Percentiles rank a stretch among this genome's conserved stretches.
Evolutionary conservation across 139 green algal species (phyloP).

Genomic region (Closterium sp.): DNA sequence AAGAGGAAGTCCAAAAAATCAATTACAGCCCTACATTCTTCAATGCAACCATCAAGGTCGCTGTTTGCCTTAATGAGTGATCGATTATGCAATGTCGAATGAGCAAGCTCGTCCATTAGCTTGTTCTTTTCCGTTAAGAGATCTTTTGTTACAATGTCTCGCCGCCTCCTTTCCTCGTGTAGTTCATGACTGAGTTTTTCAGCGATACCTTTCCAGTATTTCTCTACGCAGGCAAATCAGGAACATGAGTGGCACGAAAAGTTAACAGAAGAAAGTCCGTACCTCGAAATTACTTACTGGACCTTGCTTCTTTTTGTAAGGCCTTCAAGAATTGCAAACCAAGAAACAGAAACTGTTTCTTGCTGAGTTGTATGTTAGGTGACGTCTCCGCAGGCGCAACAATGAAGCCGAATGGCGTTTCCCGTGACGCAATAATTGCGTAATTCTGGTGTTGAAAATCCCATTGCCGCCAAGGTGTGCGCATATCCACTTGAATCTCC

Average conservation of each 20-base stretch:
- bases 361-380: neutral
- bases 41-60: neutral
- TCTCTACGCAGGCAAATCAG: neutral
- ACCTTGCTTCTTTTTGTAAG: neutral
- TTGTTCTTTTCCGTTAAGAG: neutral
- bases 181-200: neutral
- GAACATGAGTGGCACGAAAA: neutral
- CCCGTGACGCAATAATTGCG: neutral
- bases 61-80: neutral
- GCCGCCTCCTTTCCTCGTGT: neutral
- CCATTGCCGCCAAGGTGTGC: neutral
- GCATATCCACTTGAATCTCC: neutral
- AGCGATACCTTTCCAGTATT: neutral
- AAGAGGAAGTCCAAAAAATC: neutral
- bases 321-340: neutral
- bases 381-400: neutral
- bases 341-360: neutral
- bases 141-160: neutral
- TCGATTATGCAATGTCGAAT: neutral
- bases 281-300: neutral
- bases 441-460: neutral
- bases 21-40: neutral
- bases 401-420: neutral
- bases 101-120: neutral
- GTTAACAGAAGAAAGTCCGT: neutral